A percentile compares a stretch with the other conserved stretches of the same genome.
These are phyloP conservation scores for Monosporascus sp. DNA, from an alignment of 2,329 filamentous ascomycete species.

Conservation along the genomic window DNA sequence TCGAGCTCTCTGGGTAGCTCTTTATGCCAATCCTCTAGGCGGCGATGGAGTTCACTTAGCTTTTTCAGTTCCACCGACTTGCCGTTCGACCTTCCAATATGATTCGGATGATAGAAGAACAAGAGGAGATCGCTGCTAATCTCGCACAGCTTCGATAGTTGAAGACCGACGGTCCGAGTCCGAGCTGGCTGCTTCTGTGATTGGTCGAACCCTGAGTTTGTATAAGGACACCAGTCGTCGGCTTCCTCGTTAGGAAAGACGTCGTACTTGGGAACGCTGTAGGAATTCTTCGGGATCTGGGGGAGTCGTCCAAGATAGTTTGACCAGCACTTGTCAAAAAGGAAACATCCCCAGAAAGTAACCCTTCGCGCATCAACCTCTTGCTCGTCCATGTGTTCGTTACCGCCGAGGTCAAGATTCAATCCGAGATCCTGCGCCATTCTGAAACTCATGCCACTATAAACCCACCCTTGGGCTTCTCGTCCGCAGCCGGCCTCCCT, in stretches of 20 bases:
- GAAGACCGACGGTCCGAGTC: slow-evolving; percentile 74
- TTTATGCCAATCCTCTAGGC: slow-evolving; percentile 84
- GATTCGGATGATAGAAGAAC: slow-evolving; percentile 83
- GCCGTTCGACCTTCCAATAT: slow-evolving; percentile 58
- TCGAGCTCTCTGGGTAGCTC: slow-evolving; percentile 82
- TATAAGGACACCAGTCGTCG: slow-evolving; percentile 82
- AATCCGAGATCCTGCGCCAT: slow-evolving; percentile 95
- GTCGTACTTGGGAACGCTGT: slow-evolving; percentile 83
- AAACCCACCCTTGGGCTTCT: slow-evolving; percentile 96
- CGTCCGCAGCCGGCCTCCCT: slow-evolving; percentile 90
- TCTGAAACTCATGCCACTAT: slow-evolving; percentile 95
- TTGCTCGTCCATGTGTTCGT: slow-evolving; percentile 62
- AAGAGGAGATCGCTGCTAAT: slow-evolving; percentile 87
- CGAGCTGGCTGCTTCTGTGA: slow-evolving; percentile 73
- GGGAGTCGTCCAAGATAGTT: slow-evolving; percentile 92
- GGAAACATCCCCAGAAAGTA: slow-evolving; percentile 95
- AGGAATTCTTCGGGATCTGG: slow-evolving; percentile 72
- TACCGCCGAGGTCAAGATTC: slow-evolving; percentile 72
- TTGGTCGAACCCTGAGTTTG: slow-evolving; percentile 72
- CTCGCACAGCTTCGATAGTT: slow-evolving; percentile 79
- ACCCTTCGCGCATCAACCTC: slow-evolving; percentile 86
- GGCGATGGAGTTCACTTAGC: slow-evolving; percentile 83
- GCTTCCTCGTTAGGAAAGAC: slow-evolving; percentile 87
- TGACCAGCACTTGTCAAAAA: slow-evolving; percentile 99
- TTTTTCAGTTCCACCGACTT: slow-evolving; percentile 87